Base-by-base conservation (phyloP, 2,329 filamentous ascomycete genomes). In the Colletotrichum sp. region DNA sequence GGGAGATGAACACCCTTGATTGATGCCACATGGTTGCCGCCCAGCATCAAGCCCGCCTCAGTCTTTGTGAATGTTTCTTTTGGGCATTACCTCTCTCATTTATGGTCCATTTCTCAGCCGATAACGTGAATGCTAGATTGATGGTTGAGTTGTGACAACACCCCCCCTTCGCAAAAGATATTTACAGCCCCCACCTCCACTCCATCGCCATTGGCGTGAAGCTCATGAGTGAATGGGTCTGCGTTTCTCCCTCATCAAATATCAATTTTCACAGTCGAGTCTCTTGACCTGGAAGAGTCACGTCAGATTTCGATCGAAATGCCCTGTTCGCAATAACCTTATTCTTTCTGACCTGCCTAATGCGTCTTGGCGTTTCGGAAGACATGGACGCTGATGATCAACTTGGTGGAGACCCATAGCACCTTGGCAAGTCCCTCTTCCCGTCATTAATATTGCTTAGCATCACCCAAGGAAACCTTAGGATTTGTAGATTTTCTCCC, bases 181-280 rank as follows among this genome's bases (percentile, higher is more conserved):
- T 21, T 52, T 13, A 7, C n/a, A 24, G 44, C 44, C 44, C 44
- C n/a, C 44, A 52, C 44, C 44, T 52, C 44, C 10, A 21, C 44
- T 24, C n/a, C 10, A 1, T 52, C 44, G n/a, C 44, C n/a, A 10
- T 13, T 13, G 44, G 44, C 10, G 44, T 21, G 1, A 5, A 21
- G 0, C 0, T 21, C 12, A 7, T 21, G n/a, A 49, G n/a, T 52
- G n/a, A 13, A 21, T 5, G 5, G n/a, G n/a, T 52, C n/a, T 21
- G 44, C 44, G n/a, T 21, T 52, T 52, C n/a, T 52, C 13, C 10
- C 16, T 13, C 44, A 2, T 52, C 44, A 18, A 52, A 13, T 6
- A 5, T n/a, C 44, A 52, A 21, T 52, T 52, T 10, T 52, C n/a
- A 21, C 6, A 52, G 2, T 52, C 12, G n/a, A 52, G 44, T 52